phyloP scores from a whole-genome alignment of 768 basidiomycete species.

The Peribolospora kevripleyi region DNA sequence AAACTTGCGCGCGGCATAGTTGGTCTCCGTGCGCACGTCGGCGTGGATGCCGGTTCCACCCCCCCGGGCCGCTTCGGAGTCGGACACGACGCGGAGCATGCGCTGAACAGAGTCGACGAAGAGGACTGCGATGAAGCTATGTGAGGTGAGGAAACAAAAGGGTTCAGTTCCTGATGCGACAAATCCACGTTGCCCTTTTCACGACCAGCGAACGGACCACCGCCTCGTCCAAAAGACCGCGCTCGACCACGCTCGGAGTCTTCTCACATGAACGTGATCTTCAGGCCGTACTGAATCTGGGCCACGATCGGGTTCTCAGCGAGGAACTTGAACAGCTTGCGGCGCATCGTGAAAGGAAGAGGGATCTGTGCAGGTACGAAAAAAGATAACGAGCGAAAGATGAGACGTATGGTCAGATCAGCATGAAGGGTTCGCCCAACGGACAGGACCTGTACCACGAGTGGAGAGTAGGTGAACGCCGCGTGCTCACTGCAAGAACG shows the following conservation, averaged over 20 bases:
- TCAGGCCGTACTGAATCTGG: constrained; percentile 12
- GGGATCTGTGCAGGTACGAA: constrained; percentile 1
- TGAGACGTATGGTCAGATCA: neutral
- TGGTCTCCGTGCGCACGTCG: constrained; percentile 60
- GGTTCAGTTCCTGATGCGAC: neutral
- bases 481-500: constrained; percentile 4
- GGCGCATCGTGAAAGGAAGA: constrained; percentile 9
- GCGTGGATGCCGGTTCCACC: constrained; percentile 30
- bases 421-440: too few species aligned
- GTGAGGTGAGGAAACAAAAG: neutral
- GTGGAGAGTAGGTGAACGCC: too few species aligned
- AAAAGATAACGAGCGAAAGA: neutral
- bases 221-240: too few species aligned
- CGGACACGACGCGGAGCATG: constrained; percentile 58
- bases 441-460: neutral
- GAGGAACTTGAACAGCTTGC: constrained; percentile 8
- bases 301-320: constrained; percentile 9
- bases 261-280: constrained; percentile 9
- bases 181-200: neutral
- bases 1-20: constrained; percentile 72
- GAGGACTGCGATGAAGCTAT: constrained; percentile 53
- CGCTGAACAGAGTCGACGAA: constrained; percentile 82
- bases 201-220: too few species aligned
- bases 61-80: constrained; percentile 19
- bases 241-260: neutral